These are phyloP conservation scores for Suillus brevipes DNA, from an alignment of 768 basidiomycete genomes.

Conservation along the genomic window DNA sequence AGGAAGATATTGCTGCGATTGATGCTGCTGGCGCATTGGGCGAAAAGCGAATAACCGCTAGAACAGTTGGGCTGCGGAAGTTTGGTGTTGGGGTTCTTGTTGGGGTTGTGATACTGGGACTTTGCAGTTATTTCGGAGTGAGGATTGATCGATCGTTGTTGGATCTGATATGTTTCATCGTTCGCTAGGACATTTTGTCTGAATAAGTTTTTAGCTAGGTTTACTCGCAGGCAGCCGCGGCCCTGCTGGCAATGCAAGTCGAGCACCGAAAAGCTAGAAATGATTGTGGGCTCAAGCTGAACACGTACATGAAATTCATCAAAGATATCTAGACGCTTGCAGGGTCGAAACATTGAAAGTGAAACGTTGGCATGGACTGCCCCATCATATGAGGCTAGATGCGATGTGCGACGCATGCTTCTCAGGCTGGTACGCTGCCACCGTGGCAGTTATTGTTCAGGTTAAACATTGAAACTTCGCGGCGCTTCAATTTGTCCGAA, in stretches of 20 bases:
- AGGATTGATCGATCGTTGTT: not conserved
- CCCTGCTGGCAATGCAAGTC: not conserved
- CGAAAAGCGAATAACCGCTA: conserved; percentile 11
- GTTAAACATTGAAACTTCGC: too few species aligned
- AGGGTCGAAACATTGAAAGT: too few species aligned
- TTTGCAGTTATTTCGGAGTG: conserved; percentile 14
- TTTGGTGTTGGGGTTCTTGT: conserved; percentile 9
- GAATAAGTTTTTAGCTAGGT: not conserved
- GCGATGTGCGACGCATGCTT: too few species aligned
- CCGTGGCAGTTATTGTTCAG: too few species aligned
- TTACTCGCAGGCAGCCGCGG: not conserved
- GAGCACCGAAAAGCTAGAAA: not conserved
- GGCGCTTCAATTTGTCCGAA: not conserved
- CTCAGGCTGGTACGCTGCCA: too few species aligned
- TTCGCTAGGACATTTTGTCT: not conserved
- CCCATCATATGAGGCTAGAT: too few species aligned
- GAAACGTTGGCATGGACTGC: not conserved
- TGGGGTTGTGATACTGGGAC: conserved; percentile 11
- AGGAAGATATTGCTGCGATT: conserved; percentile 52
- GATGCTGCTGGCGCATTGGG: conserved; percentile 52
- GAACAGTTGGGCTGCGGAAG: conserved; percentile 8
- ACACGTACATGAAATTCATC: too few species aligned
- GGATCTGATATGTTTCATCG: not conserved
- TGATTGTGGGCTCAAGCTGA: not conserved
- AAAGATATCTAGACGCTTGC: not conserved